phyloP scores from a whole-genome alignment of 2,329 filamentous ascomycete genomes.

The Aspergillus arachidicola region DNA sequence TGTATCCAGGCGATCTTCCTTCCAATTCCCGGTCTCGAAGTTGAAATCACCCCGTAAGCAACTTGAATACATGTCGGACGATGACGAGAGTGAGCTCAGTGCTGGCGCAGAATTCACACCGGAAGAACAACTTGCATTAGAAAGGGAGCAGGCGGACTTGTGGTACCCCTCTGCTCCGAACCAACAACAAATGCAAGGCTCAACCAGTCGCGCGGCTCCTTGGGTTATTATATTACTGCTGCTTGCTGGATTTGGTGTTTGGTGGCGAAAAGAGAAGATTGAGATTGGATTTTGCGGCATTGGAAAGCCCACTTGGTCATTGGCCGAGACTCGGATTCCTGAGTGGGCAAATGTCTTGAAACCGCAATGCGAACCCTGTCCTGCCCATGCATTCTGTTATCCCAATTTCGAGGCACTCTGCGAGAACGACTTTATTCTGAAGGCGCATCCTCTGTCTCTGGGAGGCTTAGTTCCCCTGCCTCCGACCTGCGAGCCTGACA shows the following conservation, averaged over 20 bases:
- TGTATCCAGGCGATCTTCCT: constrained; percentile 59
- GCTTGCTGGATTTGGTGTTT: constrained; percentile 71
- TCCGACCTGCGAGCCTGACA: constrained; percentile 92
- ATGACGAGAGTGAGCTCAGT: constrained; percentile 54
- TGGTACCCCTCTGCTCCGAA: constrained; percentile 30
- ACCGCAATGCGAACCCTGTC: constrained; percentile 87
- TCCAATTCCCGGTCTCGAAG: constrained; percentile 55
- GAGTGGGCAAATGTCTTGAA: constrained; percentile 70
- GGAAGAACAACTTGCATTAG: constrained; percentile 80
- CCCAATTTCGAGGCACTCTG: constrained; percentile 75
- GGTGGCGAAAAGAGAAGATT: constrained; percentile 95
- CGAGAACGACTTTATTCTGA: constrained; percentile 83
- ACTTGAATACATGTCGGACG: constrained; percentile 43
- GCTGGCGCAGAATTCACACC: constrained; percentile 91
- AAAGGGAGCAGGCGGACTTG: constrained; percentile 64
- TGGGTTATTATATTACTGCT: constrained; percentile 72
- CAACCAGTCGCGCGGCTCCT: constrained; percentile 63
- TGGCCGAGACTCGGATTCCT: constrained; percentile 68
- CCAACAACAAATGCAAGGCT: constrained; percentile 41
- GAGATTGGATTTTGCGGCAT: constrained; percentile 93
- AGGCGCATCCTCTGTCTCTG: constrained; percentile 79
- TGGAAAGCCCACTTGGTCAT: constrained; percentile 63
- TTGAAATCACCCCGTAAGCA: constrained; percentile 35
- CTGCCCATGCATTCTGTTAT: constrained; percentile 86
- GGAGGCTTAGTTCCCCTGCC: constrained; percentile 80